A percentile compares a stretch with the other conserved stretches of the same genome.
Conservation (phyloP, 495 filamentous ascomycete genomes). For the Daldinia grandis region DNA sequence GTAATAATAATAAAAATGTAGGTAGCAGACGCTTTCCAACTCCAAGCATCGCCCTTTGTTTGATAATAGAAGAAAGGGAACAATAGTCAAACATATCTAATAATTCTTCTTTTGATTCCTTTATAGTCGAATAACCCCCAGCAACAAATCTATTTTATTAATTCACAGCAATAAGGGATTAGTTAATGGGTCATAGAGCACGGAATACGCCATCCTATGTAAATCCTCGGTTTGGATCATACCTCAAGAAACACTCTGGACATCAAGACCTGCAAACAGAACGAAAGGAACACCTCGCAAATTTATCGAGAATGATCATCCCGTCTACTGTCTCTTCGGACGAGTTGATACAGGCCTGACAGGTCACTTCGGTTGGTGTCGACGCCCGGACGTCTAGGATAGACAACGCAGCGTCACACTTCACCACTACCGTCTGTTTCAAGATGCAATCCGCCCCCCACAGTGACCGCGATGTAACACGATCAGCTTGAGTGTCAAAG, state of each 20-base stretch:
- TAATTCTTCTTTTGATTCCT: no score
- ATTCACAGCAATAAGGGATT: neutral
- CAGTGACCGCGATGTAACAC: conserved; percentile 32
- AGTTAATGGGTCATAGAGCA: neutral
- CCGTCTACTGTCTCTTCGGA: neutral
- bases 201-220: neutral
- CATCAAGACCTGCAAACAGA: neutral
- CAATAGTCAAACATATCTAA: no score
- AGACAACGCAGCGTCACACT: conserved; percentile 27
- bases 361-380: neutral
- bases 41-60: neutral
- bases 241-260: neutral
- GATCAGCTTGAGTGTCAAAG: conserved; percentile 28
- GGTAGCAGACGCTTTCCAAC: neutral
- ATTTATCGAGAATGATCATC: neutral
- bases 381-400: conserved; percentile 10
- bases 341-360: neutral
- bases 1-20: neutral
- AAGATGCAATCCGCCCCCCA: conserved; percentile 29
- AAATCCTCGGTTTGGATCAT: neutral
- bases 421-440: conserved; percentile 34
- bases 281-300: neutral
- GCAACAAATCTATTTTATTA: neutral
- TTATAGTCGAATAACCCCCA: neutral
- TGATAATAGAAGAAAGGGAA: neutral